Base-by-base conservation (phyloP, 2,329 filamentous ascomycete genomes). In the Paracoccidioides brasiliensis region DNA sequence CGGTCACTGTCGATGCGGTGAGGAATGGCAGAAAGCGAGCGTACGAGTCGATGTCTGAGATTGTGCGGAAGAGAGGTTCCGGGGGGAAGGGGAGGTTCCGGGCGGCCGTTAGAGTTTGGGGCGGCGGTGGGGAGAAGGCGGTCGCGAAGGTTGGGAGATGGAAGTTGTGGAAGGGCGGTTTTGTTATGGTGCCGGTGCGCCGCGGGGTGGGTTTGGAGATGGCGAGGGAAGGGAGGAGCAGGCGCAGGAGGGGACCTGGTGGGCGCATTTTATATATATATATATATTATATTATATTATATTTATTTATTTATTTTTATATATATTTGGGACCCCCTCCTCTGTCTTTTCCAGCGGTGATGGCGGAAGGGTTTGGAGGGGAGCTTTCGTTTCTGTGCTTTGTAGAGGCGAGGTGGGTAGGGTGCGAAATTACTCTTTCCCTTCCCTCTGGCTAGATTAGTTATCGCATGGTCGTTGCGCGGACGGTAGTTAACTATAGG, bases 11-110 rank as follows among this genome's bases (percentile, higher is more conserved):
- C 41, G 87, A 90, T 48, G 76, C 77, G 45, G 81, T 80, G 73
- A 91, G 95, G 79, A 94, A 96, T 9, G 93, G 93, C n/a, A 98
- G 81, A 77, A 97, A 98, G 61, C 76, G 70, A 41, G 79, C 76
- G 80, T 98, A 98, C 60, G 82, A 82, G 70, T 88, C 81, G 61
- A 98, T 83, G 71, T 96, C 89, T 72, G 90, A 83, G 69, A 98
- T 90, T 55, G 96, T 80, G 62, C 78, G 77, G 80, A 93, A 98
- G 63, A 98, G 83, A 1, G 81, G 76, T 4, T 71, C 65, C 37
- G 82, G 76, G 0, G 83, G 74, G 76, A 94, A 94, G 12, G 87
- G 86, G 12, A 97, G 84, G 3, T 79, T 85, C 58, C 89, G 86
- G 22, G 79, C 78, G 9, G 89, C 90, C 53, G 80, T 81, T 56